Conservation (phyloP, 2,329 filamentous ascomycete species). For the Ophiosphaerella korrae region DNA sequence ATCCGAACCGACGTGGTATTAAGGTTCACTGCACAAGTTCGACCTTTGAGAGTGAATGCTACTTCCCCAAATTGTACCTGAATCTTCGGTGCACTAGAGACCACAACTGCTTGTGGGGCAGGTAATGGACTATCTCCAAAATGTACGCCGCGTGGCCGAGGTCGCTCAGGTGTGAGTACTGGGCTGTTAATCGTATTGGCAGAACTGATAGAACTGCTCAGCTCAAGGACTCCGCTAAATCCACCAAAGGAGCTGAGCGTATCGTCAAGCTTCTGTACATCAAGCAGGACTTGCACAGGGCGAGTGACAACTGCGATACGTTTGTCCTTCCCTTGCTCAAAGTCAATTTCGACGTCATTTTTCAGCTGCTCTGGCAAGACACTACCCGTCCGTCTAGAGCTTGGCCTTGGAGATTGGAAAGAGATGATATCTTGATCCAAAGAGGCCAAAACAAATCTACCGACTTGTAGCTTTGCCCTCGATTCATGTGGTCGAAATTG, state of each 20-base stretch:
- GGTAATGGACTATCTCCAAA: constrained; percentile 58
- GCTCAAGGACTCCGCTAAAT: constrained; percentile 85
- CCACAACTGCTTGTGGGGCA: constrained; percentile 16
- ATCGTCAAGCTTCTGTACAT: constrained; percentile 82
- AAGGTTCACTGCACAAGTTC: constrained; percentile 73
- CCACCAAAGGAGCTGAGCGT: constrained; percentile 89
- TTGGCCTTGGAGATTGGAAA: constrained; percentile 49
- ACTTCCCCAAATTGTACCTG: constrained; percentile 79
- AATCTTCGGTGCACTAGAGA: constrained; percentile 60
- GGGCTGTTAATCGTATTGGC: constrained; percentile 60
- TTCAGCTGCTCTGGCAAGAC: constrained; percentile 29
- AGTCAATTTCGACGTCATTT: constrained; percentile 41
- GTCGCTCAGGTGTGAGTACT: constrained; percentile 34
- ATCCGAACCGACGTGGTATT: constrained; percentile 83
- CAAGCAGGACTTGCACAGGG: constrained; percentile 75
- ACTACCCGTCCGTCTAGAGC: constrained; percentile 29
- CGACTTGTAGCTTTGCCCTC: constrained; percentile 37
- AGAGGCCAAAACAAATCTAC: constrained; percentile 55
- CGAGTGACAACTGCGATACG: constrained; percentile 72
- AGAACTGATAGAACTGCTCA: constrained; percentile 82
- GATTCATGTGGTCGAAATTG: constrained; percentile 18
- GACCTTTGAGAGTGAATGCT: constrained; percentile 76
- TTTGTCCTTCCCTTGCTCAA: constrained; percentile 34
- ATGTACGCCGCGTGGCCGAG: constrained; percentile 57
- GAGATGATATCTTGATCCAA: constrained; percentile 57